Percentiles rank a stretch among this genome's conserved stretches.
Conservation (phyloP, 116 monocot species). For the Iris pallida region DNA sequence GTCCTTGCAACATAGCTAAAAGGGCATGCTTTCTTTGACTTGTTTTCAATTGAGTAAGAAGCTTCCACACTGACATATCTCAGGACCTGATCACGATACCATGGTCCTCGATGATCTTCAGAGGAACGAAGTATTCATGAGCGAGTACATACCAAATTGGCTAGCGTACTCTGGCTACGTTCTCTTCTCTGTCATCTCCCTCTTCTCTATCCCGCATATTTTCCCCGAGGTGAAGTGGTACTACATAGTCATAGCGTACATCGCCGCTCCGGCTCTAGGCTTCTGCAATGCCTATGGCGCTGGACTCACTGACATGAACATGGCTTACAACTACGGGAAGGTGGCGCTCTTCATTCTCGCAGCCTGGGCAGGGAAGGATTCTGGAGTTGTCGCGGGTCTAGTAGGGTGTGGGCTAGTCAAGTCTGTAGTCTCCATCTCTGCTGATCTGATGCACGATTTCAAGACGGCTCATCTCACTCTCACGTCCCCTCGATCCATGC, state of each 20-base stretch:
- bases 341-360: slow-evolving; percentile 49
- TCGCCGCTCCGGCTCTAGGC: slow-evolving; percentile 36
- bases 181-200: slow-evolving; percentile 21
- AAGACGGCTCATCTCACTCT: slow-evolving; percentile 53
- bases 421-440: slow-evolving; percentile 45
- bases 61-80: too few species aligned
- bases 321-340: slow-evolving; percentile 63
- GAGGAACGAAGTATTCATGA: slow-evolving; percentile 40
- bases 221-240: slow-evolving; percentile 56
- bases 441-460: slow-evolving; percentile 59
- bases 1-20: too few species aligned
- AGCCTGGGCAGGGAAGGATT: slow-evolving; percentile 44
- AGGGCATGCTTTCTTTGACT: too few species aligned
- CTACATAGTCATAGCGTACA: slow-evolving; percentile 40
- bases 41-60: too few species aligned
- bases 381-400: slow-evolving; percentile 49
- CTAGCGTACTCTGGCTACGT: slow-evolving; percentile 33
- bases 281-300: slow-evolving; percentile 64
- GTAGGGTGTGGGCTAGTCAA: slow-evolving; percentile 49
- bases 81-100: slow-evolving; percentile 17
- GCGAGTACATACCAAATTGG: slow-evolving; percentile 40
- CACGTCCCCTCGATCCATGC: slow-evolving; percentile 47
- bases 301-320: slow-evolving; percentile 61
- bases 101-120: slow-evolving; percentile 28
- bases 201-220: slow-evolving; percentile 37